Evolutionary conservation across 805 yeast species (phyloP), one percentile per base, ranked within the genome.

Genomic region (Wickerhamomyces queroliae): DNA sequence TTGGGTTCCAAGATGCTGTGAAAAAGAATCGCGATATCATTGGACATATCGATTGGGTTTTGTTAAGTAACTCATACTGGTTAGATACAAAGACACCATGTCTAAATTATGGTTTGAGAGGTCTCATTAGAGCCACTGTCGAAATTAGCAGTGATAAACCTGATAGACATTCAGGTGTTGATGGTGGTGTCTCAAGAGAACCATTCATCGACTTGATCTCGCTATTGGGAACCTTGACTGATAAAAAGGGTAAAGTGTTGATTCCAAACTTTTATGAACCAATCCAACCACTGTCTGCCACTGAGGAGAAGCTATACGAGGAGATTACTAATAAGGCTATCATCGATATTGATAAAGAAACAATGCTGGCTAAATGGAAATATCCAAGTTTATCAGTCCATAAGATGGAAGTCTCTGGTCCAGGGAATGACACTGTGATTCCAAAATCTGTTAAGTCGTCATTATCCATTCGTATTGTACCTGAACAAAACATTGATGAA

Each of bases 141-240:
- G 77, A 76, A 26, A 70, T 93, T 10, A 66, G 68, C 41, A 78
- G 89, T 37, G 90, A 81, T 47, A 72, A 72, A 43, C 95, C 95
- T 1, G 97, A 93, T 59, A 67, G 95, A 42, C 99, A 93, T 57
- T 87, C 97, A 0, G 99, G 99, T 45, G 93, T 93, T 9, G 95
- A 89, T 62, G 99, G 99, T 37, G 98, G 98, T 43, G 80, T 83
- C 8, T 75, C 78, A 44, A 72, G 83, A 41, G 99, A 91, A 52
- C 97, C 99, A 2, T 80, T 95, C 0, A 76, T 86, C 64, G 98
- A 91, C 55, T 61, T 91, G 59, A 72, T 90, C 30, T 83, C 80
- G 38, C 53, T 91, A 15, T 62, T 90, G 18, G 74, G 91, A 2
- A 73, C 76, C 38, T 64, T 91, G 39, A 75, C 80, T 27, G 62